These are phyloP conservation scores for Entomortierella lignicola DNA, from an alignment of 192 early-diverging fungal genomes.

Conservation along the genomic window DNA sequence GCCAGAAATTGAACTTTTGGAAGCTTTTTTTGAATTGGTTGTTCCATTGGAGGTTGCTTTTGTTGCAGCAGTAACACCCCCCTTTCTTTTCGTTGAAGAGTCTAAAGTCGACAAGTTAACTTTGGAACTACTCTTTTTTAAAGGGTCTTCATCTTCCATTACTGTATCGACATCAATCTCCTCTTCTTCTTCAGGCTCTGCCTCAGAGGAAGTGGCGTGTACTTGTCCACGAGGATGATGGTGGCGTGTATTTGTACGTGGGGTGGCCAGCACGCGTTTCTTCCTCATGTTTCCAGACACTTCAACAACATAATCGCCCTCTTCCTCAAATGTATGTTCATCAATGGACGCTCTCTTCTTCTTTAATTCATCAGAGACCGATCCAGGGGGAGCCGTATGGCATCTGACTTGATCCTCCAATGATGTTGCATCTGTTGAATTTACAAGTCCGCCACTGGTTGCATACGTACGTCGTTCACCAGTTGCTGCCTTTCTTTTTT, in stretches of 20 bases:
- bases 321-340: constrained; percentile 9
- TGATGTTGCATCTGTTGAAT: neutral
- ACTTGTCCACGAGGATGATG: neutral
- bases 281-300: constrained; percentile 18
- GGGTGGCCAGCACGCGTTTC: constrained; percentile 16
- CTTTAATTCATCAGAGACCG: neutral
- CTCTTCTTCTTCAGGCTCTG: neutral
- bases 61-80: neutral
- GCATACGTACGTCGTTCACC: constrained; percentile 3
- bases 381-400: neutral
- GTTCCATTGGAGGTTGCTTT: neutral
- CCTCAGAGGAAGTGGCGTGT: neutral
- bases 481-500: constrained; percentile 5
- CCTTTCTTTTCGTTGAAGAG: neutral
- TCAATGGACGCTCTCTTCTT: constrained; percentile 10
- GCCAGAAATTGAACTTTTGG: too few species aligned
- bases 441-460: neutral
- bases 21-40: too few species aligned
- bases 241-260: constrained; percentile 1
- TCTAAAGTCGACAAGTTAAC: too few species aligned
- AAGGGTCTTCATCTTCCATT: too few species aligned
- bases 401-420: neutral
- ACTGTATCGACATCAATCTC: too few species aligned
- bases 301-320: neutral
- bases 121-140: too few species aligned